These are phyloP conservation scores for bread wheat (Triticum aestivum) DNA, from an alignment of 176 grass and related monocot genomes.

Conservation along the genomic window IWGSC_CS_RefSeq_v2.1 NC_057814.1:619702229-619702728, in stretches of 20 bases:
- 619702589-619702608: neutral
- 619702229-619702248: neutral
- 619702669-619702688: no score
- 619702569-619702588: neutral
- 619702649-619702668: neutral
- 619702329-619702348: neutral
- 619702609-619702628: neutral
- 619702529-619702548: neutral
- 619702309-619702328: neutral
- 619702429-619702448: neutral
- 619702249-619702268: neutral
- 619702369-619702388: neutral
- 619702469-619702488: neutral
- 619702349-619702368: neutral
- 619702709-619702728: no score
- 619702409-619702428: neutral
- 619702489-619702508: no score
- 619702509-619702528: no score
- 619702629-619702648: neutral
- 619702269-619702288: neutral
- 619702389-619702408: neutral
- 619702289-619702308: neutral
- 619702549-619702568: neutral
- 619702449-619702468: neutral
- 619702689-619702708: no score